Conservation (phyloP, 345 rosid genomes). For the Microthlaspi erraticum region DNA sequence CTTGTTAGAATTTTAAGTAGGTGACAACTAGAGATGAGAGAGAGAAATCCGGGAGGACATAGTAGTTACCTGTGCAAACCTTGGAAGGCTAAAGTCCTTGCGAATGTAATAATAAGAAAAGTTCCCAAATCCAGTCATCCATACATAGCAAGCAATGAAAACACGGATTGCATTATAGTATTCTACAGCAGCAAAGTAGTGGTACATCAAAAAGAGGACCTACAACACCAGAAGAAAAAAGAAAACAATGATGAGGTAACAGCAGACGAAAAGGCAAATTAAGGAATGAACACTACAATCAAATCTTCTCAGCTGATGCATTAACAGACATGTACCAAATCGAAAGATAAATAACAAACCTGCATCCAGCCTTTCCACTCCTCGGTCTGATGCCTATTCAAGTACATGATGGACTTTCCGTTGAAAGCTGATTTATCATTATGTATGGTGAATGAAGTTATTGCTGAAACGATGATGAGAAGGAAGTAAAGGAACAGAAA, state of each 20-base stretch:
- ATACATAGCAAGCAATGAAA: slow-evolving; percentile 97
- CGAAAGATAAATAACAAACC: slow-evolving; percentile 56
- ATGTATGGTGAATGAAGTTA: slow-evolving; percentile 90
- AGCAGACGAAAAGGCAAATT: slow-evolving; percentile 14
- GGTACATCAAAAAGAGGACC: slow-evolving; percentile 99
- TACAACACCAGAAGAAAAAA: slow-evolving; percentile 49
- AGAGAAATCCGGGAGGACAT: slow-evolving; percentile 1
- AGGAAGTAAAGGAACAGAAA: slow-evolving; percentile 91
- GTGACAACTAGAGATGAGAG: slow-evolving; percentile 24
- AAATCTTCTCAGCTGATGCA: slow-evolving; percentile 4
- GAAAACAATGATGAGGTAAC: slow-evolving; percentile 27
- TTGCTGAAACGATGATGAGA: slow-evolving; percentile 93
- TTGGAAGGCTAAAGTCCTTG: slow-evolving; percentile 89
- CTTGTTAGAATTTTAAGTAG: slow-evolving; percentile 36
- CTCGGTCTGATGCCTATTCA: slow-evolving; percentile 99
- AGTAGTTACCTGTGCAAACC: slow-evolving; percentile 91
- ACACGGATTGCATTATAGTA: slow-evolving; percentile 91
- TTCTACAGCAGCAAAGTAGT: slow-evolving; percentile 98
- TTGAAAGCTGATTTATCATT: slow-evolving; percentile 86
- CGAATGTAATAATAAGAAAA: slow-evolving; percentile 98
- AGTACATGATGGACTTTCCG: slow-evolving; percentile 84
- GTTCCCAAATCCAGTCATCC: slow-evolving; percentile 99
- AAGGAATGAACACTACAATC: slow-evolving; percentile 12
- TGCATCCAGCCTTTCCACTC: slow-evolving; percentile 99
- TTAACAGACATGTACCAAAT: slow-evolving; percentile 17